Evolutionary conservation across 352 stramenopile genomes (phyloP).

Genomic region (Globisporangium spiculum): DNA sequence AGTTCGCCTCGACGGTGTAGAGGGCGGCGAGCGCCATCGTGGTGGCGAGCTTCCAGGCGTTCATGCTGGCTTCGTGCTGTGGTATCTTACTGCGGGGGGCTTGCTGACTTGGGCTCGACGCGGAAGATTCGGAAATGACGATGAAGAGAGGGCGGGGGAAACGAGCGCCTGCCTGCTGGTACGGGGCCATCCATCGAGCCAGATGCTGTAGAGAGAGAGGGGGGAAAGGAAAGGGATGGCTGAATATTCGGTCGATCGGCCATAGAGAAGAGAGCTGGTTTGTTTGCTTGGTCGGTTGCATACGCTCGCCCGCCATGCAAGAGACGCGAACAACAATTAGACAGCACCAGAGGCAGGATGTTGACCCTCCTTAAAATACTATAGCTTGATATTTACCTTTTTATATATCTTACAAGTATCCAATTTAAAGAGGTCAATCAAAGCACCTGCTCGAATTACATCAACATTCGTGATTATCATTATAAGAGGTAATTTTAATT

Average conservation of each 20-base stretch:
- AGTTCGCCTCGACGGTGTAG: slow-evolving; percentile 19
- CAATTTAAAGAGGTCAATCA: neutral
- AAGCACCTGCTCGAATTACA: too few species aligned
- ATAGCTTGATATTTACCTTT: too few species aligned
- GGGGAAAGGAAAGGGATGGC: neutral
- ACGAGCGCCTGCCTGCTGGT: neutral
- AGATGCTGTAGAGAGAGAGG: neutral
- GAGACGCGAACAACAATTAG: neutral
- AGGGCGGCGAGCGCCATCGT: slow-evolving; percentile 34
- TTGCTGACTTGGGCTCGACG: slow-evolving; percentile 5
- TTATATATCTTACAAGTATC: neutral
- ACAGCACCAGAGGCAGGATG: neutral
- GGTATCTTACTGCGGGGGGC: neutral
- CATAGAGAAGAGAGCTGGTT: slow-evolving; percentile 6
- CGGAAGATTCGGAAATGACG: slow-evolving; percentile 20
- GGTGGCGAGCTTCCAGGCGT: slow-evolving; percentile 35
- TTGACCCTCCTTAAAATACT: neutral
- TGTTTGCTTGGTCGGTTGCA: neutral
- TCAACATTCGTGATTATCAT: too few species aligned
- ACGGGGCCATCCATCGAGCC: neutral
- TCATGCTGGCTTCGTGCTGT: slow-evolving; percentile 21
- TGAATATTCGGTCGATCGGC: neutral
- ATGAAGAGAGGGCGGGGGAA: neutral
- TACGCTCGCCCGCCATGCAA: neutral
- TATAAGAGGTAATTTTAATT: too few species aligned